A percentile compares a stretch with the other conserved stretches of the same genome.
Conservation (phyloP, 1,284 basidiomycete genomes). For the Psilocybe mexicana region DNA sequence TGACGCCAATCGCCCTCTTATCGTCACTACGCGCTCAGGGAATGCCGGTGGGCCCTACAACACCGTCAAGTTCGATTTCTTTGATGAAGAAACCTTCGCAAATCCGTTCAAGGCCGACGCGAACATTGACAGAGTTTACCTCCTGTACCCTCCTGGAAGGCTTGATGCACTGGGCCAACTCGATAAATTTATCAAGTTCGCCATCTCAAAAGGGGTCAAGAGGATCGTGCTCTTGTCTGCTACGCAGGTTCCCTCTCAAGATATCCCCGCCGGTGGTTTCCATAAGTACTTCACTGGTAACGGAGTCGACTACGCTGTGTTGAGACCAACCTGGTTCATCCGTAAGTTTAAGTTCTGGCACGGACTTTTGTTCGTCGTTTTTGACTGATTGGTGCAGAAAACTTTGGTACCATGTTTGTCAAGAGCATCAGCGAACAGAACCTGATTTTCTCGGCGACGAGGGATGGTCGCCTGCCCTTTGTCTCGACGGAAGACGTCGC, state of each 20-base stretch:
- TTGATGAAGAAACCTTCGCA: slow-evolving; percentile 17
- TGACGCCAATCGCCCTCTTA: slow-evolving; percentile 20
- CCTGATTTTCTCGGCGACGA: slow-evolving; percentile 18
- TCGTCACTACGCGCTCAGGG: slow-evolving; percentile 27
- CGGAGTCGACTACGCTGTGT: slow-evolving; percentile 30
- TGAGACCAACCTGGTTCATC: slow-evolving; percentile 37
- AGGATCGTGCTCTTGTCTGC: slow-evolving; percentile 34
- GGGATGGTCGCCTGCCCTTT: slow-evolving; percentile 25
- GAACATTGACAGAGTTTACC: slow-evolving; percentile 25
- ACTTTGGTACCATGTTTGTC: slow-evolving; percentile 17
- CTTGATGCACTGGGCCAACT: slow-evolving; percentile 21
- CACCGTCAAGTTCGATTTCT: slow-evolving; percentile 24
- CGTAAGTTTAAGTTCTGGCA: slow-evolving; percentile 18
- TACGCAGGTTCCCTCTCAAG: slow-evolving; percentile 20
- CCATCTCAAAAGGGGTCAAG: slow-evolving; percentile 32
- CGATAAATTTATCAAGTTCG: slow-evolving; percentile 34
- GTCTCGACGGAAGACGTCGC: slow-evolving; percentile 29
- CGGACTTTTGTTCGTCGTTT: not conserved
- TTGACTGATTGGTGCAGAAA: slow-evolving; percentile 19
- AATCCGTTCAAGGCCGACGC: slow-evolving; percentile 21
- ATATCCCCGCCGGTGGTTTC: slow-evolving; percentile 23
- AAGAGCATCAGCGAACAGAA: slow-evolving; percentile 22
- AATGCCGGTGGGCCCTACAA: slow-evolving; percentile 23
- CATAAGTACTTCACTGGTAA: slow-evolving; percentile 28
- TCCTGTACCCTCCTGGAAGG: slow-evolving; percentile 29